Evolutionary conservation across 2,329 filamentous ascomycete genomes (phyloP), one percentile per base, ranked within the genome.

Genomic region (Neofusicoccum sp.): DNA sequence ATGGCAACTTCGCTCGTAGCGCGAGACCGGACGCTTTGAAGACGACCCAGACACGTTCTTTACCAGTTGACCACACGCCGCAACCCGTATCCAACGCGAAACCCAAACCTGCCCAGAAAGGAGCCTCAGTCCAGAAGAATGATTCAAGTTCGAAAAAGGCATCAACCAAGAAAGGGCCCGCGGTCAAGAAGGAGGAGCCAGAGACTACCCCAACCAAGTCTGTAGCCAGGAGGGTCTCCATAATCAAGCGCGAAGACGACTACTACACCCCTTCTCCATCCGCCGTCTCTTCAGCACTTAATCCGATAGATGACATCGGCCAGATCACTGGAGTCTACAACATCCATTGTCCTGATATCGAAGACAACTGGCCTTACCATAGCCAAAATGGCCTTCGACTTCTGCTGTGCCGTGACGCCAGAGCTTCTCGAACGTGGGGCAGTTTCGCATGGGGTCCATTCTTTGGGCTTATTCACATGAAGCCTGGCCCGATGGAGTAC

Each of bases 381-480:
- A 44, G 38, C 30, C 40, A 60, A 16, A 44, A 54, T n/a, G 48
- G 48, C 11, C 14, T 36, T 28, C 49, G 65, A 79, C 8, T 69
- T 76, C 41, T 67, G 80, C 14, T 77, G 76, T 1, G 71, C 79
- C 1, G 70, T 69, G 57, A 59, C 4, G 6, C 14, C 8, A 31
- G 44, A 14, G 30, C 57, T 14, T 75, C 75, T 11, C 68, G 66
- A 4, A 73, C 82, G 6, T 84, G 81, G 80, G 80, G 77, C 0
- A 67, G 64, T 1, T 83, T 83, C 63, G 70, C 78, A 44, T 70
- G 81, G 4, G 77, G 76, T 0, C 59, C 76, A 6, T 70, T 79
- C 38, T 61, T 70, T 40, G 79, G 80, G 1, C 66, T 83, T 3
- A 66, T 83, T n/a, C 70, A 71, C 34, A 70, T 82, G 59, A 62